A percentile compares a stretch with the other conserved stretches of the same genome.
Conservation (phyloP, 441 rosid species). For the Biscutella laevigata region DNA sequence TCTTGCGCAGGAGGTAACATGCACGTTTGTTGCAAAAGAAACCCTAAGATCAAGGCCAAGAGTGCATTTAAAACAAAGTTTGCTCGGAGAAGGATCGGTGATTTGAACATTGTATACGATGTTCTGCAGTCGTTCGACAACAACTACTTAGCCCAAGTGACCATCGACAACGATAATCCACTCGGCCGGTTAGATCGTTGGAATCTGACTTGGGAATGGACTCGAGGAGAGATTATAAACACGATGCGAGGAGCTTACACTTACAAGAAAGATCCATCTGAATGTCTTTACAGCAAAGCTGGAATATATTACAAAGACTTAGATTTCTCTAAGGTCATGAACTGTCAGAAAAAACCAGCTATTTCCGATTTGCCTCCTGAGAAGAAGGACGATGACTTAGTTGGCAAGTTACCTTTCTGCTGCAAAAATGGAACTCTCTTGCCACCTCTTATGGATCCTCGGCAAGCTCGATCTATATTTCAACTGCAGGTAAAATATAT, state of each 20-base stretch:
- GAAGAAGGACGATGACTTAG: conserved; percentile 39
- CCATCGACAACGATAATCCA: conserved; percentile 62
- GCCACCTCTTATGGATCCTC: conserved; percentile 57
- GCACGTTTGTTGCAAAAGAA: conserved; percentile 62
- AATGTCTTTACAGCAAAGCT: conserved; percentile 54
- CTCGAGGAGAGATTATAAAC: conserved; percentile 66
- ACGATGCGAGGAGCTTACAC: conserved; percentile 77
- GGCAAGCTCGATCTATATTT: conserved; percentile 47
- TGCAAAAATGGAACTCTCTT: conserved; percentile 67
- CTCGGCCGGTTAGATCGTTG: conserved; percentile 79
- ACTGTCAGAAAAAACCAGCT: conserved; percentile 53
- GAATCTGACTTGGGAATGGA: conserved; percentile 95
- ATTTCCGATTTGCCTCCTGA: conserved; percentile 66
- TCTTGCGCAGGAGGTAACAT: conserved; percentile 34
- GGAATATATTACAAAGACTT: conserved; percentile 49
- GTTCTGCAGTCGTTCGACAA: conserved; percentile 49
- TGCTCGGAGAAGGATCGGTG: conserved; percentile 45
- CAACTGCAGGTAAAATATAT: conserved; percentile 41
- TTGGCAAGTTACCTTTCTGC: conserved; percentile 65
- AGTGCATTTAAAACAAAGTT: conserved; percentile 34
- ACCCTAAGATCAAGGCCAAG: conserved; percentile 59
- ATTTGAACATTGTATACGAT: conserved; percentile 59
- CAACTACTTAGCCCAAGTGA: conserved; percentile 61
- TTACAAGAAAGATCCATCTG: conserved; percentile 36
- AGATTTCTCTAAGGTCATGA: conserved; percentile 63